Base-by-base conservation (phyloP, 306 rosid genomes). In the Fragaria ananassa region DNA sequence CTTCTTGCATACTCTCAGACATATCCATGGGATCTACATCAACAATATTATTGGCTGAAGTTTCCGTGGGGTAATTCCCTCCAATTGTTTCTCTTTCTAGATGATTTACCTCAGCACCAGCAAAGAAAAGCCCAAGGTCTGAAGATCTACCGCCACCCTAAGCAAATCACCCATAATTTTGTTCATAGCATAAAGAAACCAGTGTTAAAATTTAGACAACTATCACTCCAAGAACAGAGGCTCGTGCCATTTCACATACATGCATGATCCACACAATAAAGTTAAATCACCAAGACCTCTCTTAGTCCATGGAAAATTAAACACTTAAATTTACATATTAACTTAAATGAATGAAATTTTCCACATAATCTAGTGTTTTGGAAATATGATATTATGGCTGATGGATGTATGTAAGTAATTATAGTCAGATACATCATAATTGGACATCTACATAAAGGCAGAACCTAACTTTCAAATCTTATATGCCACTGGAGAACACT, bases 1-100 rank as follows among this genome's bases (percentile, higher is more conserved):
- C 99, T 85, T 96, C 99, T 89, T 96, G 99, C 97, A 96, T 91
- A 79, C 98, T 87, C 68, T 96, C 99, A 76, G 97, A 91, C 89
- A 91, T 87, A 82, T 96, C 99, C 99, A 96, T 91, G 70, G 97
- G 90, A 81, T 96, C 98, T 65, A 89, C 80, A 62, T 86, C 93
- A 87, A 72, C 82, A 82, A 77, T 35, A 61, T 64, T 49, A 19
- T 72, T 77, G 58, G 85, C 82, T 60, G 92, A 74, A 78, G 80
- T 86, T 76, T 74, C 78, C 50, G 76, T 44, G 75, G 35, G 72
- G 87, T 87, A 78, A 82, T 69, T 84, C 71, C 80, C 97, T 68
- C 92, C 91, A 35, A 53, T 63, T 79, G 80, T 92, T 19, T 81
- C 93, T 71, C 85, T 85, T 76, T 91, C 93, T 78, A 15, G 85